A percentile compares a stretch with the other conserved stretches of the same genome.
Evolutionary conservation across 805 yeast genomes (phyloP).

Genomic region (Kazachstania africana): DNA sequence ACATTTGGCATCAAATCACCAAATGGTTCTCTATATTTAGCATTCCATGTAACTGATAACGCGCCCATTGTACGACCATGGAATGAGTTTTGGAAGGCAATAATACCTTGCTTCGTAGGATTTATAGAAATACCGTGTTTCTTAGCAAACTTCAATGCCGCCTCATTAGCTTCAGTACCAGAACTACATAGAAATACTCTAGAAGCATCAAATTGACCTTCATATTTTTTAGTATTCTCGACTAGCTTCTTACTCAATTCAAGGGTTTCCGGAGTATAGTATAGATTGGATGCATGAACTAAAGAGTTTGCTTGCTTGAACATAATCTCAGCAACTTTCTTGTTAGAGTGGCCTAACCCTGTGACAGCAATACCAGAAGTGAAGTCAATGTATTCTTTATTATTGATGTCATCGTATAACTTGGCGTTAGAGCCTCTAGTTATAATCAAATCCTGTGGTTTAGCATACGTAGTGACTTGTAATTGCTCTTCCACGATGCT

Average conservation of each 20-base stretch:
- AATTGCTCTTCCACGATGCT: conserved; percentile 4
- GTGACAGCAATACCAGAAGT: conserved; percentile 97
- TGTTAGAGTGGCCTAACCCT: conserved; percentile 80
- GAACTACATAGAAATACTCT: conserved; percentile 61
- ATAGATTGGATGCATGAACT: conserved; percentile 78
- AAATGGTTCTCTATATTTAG: conserved; percentile 86
- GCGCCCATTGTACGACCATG: conserved; percentile 97
- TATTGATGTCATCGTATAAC: conserved; percentile 65
- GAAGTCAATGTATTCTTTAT: conserved; percentile 73
- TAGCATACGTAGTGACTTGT: conserved; percentile 67
- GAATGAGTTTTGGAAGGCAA: conserved; percentile 82
- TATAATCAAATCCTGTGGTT: conserved; percentile 60
- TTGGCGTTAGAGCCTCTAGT: conserved; percentile 74
- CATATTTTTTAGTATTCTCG: conserved; percentile 51
- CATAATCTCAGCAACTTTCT: conserved; percentile 59
- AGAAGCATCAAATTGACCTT: conserved; percentile 75
- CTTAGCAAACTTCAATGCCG: conserved; percentile 68
- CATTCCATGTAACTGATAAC: conserved; percentile 80
- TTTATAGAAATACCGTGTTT: conserved; percentile 55
- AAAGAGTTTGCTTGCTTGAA: conserved; percentile 60
- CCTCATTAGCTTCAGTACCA: conserved; percentile 75
- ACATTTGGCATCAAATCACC: conserved; percentile 89
- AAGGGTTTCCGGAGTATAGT: conserved; percentile 75
- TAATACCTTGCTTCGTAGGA: conserved; percentile 56
- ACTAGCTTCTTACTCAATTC: conserved; percentile 64